Conservation (phyloP, 1,139 yeast species). For the Nakaseomyces delphensis region DNA sequence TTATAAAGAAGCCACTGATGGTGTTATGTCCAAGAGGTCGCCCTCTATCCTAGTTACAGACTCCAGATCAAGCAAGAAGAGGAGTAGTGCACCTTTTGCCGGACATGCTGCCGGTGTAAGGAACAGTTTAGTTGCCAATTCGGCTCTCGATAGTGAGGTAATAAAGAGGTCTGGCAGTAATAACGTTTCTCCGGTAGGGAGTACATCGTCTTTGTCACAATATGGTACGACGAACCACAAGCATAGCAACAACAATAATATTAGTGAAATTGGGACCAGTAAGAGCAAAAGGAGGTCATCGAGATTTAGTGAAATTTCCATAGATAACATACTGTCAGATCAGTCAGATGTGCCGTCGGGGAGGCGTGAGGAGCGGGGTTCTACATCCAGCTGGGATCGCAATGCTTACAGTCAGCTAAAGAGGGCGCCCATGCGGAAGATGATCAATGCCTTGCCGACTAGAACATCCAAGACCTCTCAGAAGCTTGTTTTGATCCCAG, state of each 20-base stretch:
- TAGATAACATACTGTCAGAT: constrained; percentile 61
- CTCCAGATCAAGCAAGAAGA: constrained; percentile 54
- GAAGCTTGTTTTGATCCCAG: constrained; percentile 79
- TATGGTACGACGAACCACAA: constrained; percentile 1
- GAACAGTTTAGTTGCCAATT: not conserved
- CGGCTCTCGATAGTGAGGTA: not conserved
- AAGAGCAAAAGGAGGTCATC: constrained; percentile 9
- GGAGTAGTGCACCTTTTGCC: constrained; percentile 81
- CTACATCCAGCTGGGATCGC: constrained; percentile 30
- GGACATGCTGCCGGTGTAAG: constrained; percentile 28
- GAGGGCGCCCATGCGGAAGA: constrained; percentile 36
- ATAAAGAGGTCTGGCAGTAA: not conserved
- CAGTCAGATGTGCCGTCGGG: constrained; percentile 78
- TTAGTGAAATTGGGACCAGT: not conserved
- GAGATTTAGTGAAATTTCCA: constrained; percentile 57
- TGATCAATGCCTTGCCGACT: constrained; percentile 65
- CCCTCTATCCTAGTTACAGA: constrained; percentile 93
- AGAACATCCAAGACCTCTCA: constrained; percentile 82
- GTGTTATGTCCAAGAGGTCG: constrained; percentile 42
- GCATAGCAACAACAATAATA: not conserved
- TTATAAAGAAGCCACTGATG: constrained; percentile 7
- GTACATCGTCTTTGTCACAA: constrained; percentile 1
- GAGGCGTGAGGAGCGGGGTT: constrained; percentile 33
- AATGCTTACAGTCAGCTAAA: constrained; percentile 13
- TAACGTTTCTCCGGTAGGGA: not conserved